phyloP scores from a whole-genome alignment of 75 land plant species.

The Isoetes taiwanensis region DNA sequence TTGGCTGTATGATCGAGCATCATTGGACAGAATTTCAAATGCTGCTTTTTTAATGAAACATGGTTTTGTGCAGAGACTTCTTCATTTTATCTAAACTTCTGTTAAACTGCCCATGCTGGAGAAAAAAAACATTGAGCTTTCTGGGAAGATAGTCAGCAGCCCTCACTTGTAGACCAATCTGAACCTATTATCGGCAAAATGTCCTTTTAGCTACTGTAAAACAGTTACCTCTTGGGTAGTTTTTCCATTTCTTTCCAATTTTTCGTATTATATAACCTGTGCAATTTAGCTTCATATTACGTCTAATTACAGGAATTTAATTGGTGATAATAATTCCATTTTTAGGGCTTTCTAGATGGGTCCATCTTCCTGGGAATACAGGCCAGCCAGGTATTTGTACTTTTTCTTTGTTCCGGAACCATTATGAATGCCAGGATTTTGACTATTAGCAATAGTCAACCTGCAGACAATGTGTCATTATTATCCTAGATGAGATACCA shows the following conservation, averaged over 20 bases:
- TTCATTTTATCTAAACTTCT: conserved; percentile 46
- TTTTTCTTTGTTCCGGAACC: neutral
- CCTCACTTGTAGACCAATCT: conserved; percentile 43
- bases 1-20: neutral
- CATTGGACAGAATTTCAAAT: neutral
- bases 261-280: neutral
- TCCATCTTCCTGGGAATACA: conserved; percentile 53
- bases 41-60: neutral
- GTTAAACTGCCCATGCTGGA: conserved; percentile 40
- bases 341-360: conserved; percentile 71
- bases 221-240: conserved; percentile 44
- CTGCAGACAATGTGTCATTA: neutral
- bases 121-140: conserved; percentile 39
- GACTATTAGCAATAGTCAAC: neutral
- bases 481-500: neutral
- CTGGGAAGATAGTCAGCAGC: conserved; percentile 73
- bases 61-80: conserved; percentile 57
- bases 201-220: conserved; percentile 40
- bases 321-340: conserved; percentile 54
- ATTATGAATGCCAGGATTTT: neutral
- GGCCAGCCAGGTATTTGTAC: conserved; percentile 73
- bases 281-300: neutral
- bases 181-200: conserved; percentile 37
- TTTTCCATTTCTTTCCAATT: neutral
- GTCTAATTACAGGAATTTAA: conserved; percentile 48